Conservation (phyloP, 768 basidiomycete genomes). For the Tephrocybe rancida region DNA sequence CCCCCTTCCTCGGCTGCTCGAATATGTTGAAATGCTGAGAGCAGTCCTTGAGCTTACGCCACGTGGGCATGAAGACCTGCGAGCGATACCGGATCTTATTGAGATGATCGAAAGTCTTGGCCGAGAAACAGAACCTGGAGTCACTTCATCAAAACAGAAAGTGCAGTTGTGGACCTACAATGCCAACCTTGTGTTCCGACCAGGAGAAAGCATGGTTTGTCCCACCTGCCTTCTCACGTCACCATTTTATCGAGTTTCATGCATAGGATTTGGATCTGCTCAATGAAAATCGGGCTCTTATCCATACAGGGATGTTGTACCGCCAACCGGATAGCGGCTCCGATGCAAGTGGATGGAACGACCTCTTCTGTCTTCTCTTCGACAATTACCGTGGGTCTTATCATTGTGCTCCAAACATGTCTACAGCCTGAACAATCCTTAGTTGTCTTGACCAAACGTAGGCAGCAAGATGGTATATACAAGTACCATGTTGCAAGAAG, state of each 20-base stretch:
- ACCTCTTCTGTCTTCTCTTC: constrained; percentile 87
- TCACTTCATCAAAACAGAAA: constrained; percentile 82
- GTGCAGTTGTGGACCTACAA: constrained; percentile 89
- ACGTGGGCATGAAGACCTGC: constrained; percentile 73
- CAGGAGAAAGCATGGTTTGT: constrained; percentile 67
- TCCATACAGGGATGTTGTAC: constrained; percentile 79
- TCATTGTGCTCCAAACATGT: not conserved
- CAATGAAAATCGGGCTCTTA: constrained; percentile 80
- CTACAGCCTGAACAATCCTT: constrained; percentile 9
- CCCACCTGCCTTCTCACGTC: not conserved
- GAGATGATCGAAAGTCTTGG: constrained; percentile 86
- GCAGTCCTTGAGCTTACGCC: constrained; percentile 80
- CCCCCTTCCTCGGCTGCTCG: constrained; percentile 84
- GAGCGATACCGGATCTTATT: constrained; percentile 83
- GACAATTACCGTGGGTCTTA: constrained; percentile 84
- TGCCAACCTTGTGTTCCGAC: constrained; percentile 74
- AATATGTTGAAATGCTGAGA: constrained; percentile 85
- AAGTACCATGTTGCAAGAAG: constrained; percentile 81
- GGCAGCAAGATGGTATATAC: constrained; percentile 70
- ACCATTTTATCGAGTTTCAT: not conserved
- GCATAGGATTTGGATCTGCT: constrained; percentile 83
- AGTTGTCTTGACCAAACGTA: constrained; percentile 87
- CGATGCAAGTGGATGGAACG: constrained; percentile 80
- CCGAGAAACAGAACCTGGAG: constrained; percentile 87
- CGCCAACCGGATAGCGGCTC: constrained; percentile 83